Percentiles rank a stretch among this genome's conserved stretches.
phyloP scores from a whole-genome alignment of 495 filamentous ascomycete genomes.

The Penicillium cinerascens region DNA sequence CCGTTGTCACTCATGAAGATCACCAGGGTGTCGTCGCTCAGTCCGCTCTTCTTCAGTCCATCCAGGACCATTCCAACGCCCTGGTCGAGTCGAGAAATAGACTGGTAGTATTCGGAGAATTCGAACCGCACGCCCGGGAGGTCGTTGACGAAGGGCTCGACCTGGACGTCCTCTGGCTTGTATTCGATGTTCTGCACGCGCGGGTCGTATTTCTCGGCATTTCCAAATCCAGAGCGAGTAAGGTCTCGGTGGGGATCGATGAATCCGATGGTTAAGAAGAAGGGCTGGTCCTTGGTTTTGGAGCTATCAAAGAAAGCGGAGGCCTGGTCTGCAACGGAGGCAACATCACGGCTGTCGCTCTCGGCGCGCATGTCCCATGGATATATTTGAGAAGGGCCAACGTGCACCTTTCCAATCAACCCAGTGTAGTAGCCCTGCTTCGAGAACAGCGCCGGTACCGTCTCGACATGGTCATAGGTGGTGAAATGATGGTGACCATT shows the following conservation, averaged over 20 bases:
- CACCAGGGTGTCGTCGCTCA: conserved; percentile 36
- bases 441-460: conserved; percentile 34
- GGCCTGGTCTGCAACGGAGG: conserved; percentile 31
- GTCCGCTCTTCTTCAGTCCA: conserved; percentile 24
- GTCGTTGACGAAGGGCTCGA: conserved; percentile 35
- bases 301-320: conserved; percentile 33
- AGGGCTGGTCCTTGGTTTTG: conserved; percentile 23
- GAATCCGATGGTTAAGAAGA: conserved; percentile 42
- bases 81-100: conserved; percentile 38
- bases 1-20: conserved; percentile 48
- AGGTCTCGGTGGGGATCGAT: conserved; percentile 44
- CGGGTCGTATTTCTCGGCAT: conserved; percentile 21
- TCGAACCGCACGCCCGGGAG: conserved; percentile 35
- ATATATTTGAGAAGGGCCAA: conserved; percentile 38
- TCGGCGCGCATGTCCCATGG: conserved; percentile 38
- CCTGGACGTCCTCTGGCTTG: conserved; percentile 26
- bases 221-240: conserved; percentile 42
- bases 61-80: conserved; percentile 40
- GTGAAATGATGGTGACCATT: conserved; percentile 35
- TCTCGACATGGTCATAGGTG: conserved; percentile 41
- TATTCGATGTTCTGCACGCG: conserved; percentile 13
- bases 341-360: conserved; percentile 32
- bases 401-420: conserved; percentile 46
- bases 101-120: conserved; percentile 41
- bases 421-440: conserved; percentile 37